Evolutionary conservation across 192 early-diverging fungal genomes (phyloP).

Genomic region (Coemansia guatemalensis): DNA sequence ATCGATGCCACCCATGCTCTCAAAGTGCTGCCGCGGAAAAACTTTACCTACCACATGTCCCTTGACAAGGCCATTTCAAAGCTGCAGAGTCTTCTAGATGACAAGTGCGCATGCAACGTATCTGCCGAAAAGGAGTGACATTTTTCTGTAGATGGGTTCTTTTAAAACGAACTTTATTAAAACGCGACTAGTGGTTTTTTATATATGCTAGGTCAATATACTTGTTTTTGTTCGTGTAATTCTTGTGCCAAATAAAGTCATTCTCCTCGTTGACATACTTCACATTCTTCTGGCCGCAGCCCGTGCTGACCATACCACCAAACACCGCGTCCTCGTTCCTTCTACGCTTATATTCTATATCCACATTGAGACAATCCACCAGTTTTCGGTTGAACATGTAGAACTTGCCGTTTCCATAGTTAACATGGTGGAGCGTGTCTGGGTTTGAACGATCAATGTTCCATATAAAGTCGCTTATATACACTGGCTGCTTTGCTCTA

Average conservation of each 20-base stretch:
- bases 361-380: slow-evolving; percentile 23
- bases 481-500: slow-evolving; percentile 23
- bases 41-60: slow-evolving; percentile 83
- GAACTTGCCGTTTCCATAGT: slow-evolving; percentile 52
- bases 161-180: too few relatives aligned
- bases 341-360: slow-evolving; percentile 19
- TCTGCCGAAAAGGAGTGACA: too few relatives aligned
- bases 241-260: slow-evolving; percentile 44
- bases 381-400: slow-evolving; percentile 49
- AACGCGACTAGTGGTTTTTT: slow-evolving; percentile 31
- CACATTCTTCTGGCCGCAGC: slow-evolving; percentile 34
- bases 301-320: slow-evolving; percentile 44
- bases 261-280: slow-evolving; percentile 37
- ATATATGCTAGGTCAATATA: slow-evolving; percentile 39
- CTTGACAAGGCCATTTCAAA: slow-evolving; percentile 68
- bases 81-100: slow-evolving; percentile 57
- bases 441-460: slow-evolving; percentile 3
- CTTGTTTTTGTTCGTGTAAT: slow-evolving; percentile 45
- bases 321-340: slow-evolving; percentile 44
- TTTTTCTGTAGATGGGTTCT: too few relatives aligned
- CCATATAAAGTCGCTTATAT: slow-evolving; percentile 44
- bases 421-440: slow-evolving; percentile 16
- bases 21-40: slow-evolving; percentile 80
- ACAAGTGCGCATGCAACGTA: slow-evolving; percentile 8
- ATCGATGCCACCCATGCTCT: slow-evolving; percentile 81